Evolutionary conservation across 805 yeast species (phyloP).

Genomic region (Barnettozyma populi): DNA sequence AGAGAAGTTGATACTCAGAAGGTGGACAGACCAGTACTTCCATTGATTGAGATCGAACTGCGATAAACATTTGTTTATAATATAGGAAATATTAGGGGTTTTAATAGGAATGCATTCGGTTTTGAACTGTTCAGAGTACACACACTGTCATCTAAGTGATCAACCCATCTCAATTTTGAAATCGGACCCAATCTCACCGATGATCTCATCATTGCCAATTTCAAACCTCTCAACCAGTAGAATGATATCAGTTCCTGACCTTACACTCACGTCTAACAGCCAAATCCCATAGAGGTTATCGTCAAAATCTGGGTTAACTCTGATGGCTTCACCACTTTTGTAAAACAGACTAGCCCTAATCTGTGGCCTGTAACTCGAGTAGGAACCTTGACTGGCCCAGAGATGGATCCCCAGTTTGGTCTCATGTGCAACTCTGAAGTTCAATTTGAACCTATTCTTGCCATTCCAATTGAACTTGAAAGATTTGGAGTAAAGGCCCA

Average conservation of each 20-base stretch:
- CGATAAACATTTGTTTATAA: no score
- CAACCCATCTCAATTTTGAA: slow-evolving; percentile 10
- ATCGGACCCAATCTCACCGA: slow-evolving; percentile 35
- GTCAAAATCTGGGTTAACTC: slow-evolving; percentile 33
- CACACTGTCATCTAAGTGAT: not conserved
- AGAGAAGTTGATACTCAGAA: slow-evolving; percentile 40
- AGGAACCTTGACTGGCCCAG: slow-evolving; percentile 5
- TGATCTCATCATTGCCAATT: slow-evolving; percentile 35
- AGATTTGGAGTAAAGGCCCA: slow-evolving; percentile 33
- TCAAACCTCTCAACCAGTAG: slow-evolving; percentile 47
- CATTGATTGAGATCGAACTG: not conserved
- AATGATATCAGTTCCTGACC: slow-evolving; percentile 27
- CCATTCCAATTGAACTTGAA: slow-evolving; percentile 34
- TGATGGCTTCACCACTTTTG: slow-evolving; percentile 42
- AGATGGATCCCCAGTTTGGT: slow-evolving; percentile 21
- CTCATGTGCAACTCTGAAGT: slow-evolving; percentile 20
- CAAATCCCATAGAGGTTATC: slow-evolving; percentile 41
- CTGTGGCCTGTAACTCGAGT: slow-evolving; percentile 37
- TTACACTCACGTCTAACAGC: slow-evolving; percentile 10
- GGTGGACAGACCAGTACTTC: slow-evolving; percentile 42
- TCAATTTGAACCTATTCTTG: slow-evolving; percentile 34
- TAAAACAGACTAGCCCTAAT: slow-evolving; percentile 41
- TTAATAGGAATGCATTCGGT: not conserved
- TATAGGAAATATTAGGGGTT: not conserved
- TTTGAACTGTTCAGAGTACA: not conserved